Evolutionary conservation across 1,139 yeast genomes (phyloP).

Genomic region (Neolecta irregularis): DNA sequence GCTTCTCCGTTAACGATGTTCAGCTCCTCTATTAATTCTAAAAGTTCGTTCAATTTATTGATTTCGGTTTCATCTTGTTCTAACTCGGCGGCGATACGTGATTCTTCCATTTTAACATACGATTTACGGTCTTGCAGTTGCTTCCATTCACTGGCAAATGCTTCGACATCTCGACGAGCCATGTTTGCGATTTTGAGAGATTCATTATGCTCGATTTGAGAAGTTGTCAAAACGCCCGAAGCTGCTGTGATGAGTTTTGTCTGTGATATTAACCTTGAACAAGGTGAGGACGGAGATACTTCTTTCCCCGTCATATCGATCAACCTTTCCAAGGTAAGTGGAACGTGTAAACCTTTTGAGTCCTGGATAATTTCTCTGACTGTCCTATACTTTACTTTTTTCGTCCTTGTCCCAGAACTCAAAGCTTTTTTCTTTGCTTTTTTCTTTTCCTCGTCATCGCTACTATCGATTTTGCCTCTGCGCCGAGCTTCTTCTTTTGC

Average conservation of each 20-base stretch:
- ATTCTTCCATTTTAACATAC: slow-evolving; percentile 18
- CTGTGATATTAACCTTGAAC: slow-evolving; percentile 10
- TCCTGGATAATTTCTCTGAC: slow-evolving; percentile 28
- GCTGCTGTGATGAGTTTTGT: slow-evolving; percentile 11
- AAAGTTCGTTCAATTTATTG: slow-evolving; percentile 10
- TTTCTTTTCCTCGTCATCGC: slow-evolving; percentile 14
- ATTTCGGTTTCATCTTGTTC: slow-evolving; percentile 16
- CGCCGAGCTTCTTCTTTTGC: slow-evolving; percentile 17
- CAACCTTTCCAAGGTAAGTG: slow-evolving; percentile 22
- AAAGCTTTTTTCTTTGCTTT: slow-evolving; percentile 16
- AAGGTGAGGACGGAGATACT: no score
- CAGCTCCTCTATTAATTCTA: slow-evolving; percentile 5
- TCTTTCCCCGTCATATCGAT: slow-evolving; percentile 21
- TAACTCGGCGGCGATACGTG: slow-evolving; percentile 16
- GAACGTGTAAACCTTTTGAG: slow-evolving; percentile 28
- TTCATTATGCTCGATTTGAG: slow-evolving; percentile 8
- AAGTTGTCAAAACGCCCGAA: slow-evolving; percentile 4
- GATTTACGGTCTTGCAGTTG: slow-evolving; percentile 18
- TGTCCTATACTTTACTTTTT: slow-evolving; percentile 24
- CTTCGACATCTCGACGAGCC: slow-evolving; percentile 21
- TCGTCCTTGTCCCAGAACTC: slow-evolving; percentile 15
- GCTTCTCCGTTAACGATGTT: slow-evolving; percentile 3
- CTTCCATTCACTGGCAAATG: slow-evolving; percentile 20
- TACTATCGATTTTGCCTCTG: slow-evolving; percentile 15
- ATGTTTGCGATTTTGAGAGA: slow-evolving; percentile 16